Conservation (phyloP, 225 moss, liverwort and hornwort genomes). For the Pseudisothecium myosuroides region DNA sequence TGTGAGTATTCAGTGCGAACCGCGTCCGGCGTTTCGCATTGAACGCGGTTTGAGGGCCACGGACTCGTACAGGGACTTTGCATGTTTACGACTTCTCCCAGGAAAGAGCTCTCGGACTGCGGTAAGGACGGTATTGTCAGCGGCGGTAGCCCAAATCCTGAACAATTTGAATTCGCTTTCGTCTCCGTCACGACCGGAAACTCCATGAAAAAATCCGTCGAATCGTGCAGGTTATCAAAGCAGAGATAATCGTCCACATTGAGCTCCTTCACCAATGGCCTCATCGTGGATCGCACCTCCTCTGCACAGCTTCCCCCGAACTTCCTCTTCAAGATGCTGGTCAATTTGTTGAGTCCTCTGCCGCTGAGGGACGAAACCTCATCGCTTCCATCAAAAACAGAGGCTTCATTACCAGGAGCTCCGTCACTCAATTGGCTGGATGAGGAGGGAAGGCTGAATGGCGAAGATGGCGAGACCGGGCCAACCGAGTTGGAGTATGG, state of each 20-base stretch:
- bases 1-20: slow-evolving; percentile 7
- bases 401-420: background rate
- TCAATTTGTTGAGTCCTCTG: slow-evolving; percentile 20
- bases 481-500: background rate
- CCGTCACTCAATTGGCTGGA: slow-evolving; percentile 5
- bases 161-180: background rate
- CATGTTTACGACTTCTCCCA: slow-evolving; percentile 1
- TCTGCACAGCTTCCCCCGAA: slow-evolving; percentile 12
- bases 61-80: slow-evolving; percentile 5
- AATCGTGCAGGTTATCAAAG: slow-evolving; percentile 18
- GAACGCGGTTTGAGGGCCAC: slow-evolving; percentile 18
- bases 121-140: slow-evolving; percentile 2
- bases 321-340: slow-evolving; percentile 22
- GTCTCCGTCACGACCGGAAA: background rate
- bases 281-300: slow-evolving; percentile 31
- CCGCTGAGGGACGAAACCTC: background rate
- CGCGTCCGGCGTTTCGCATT: slow-evolving; percentile 18
- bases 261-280: slow-evolving; percentile 24
- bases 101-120: background rate
- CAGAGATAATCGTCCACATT: slow-evolving; percentile 39
- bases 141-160: background rate
- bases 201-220: background rate
- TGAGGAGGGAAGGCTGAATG: background rate
- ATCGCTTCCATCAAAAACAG: background rate
- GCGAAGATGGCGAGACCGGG: slow-evolving; percentile 1